These are phyloP conservation scores for Pisolithus tinctorius DNA, from an alignment of 768 basidiomycete species.

Conservation along the genomic window DNA sequence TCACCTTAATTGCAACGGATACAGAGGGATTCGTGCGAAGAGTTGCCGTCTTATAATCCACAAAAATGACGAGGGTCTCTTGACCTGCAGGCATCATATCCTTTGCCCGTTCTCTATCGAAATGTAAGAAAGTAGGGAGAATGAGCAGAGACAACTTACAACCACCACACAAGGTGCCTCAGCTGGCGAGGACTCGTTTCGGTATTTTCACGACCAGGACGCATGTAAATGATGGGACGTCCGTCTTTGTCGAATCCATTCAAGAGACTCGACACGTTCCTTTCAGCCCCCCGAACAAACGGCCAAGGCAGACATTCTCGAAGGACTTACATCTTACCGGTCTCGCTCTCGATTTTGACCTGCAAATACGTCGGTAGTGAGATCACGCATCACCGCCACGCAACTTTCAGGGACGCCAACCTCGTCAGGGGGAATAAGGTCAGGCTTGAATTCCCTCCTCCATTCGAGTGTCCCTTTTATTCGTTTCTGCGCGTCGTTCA, in stretches of 20 bases:
- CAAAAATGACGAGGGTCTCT: slow-evolving; percentile 75
- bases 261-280: slow-evolving; percentile 45
- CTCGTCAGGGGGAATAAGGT: slow-evolving; percentile 76
- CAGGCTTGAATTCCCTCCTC: slow-evolving; percentile 80
- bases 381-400: neutral
- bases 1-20: slow-evolving; percentile 68
- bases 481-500: slow-evolving; percentile 69
- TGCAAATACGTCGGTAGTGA: slow-evolving; percentile 8
- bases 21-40: slow-evolving; percentile 81
- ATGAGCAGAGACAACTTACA: slow-evolving; percentile 42
- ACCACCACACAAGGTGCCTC: slow-evolving; percentile 78
- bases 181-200: slow-evolving; percentile 71
- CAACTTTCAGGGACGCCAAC: slow-evolving; percentile 20
- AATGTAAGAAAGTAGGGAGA: slow-evolving; percentile 5
- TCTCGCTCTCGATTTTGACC: slow-evolving; percentile 73
- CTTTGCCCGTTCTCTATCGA: slow-evolving; percentile 72
- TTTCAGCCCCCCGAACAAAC: neutral
- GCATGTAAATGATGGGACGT: slow-evolving; percentile 84
- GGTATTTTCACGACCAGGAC: slow-evolving; percentile 84
- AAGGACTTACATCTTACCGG: slow-evolving; percentile 74
- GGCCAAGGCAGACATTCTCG: neutral
- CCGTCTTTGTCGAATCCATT: slow-evolving; percentile 85
- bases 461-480: slow-evolving; percentile 77
- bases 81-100: slow-evolving; percentile 84
- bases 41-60: slow-evolving; percentile 81